Percentiles rank a stretch among this genome's conserved stretches.
phyloP scores from a whole-genome alignment of 2,329 filamentous ascomycete genomes.

The Trichophyton equinum region DNA sequence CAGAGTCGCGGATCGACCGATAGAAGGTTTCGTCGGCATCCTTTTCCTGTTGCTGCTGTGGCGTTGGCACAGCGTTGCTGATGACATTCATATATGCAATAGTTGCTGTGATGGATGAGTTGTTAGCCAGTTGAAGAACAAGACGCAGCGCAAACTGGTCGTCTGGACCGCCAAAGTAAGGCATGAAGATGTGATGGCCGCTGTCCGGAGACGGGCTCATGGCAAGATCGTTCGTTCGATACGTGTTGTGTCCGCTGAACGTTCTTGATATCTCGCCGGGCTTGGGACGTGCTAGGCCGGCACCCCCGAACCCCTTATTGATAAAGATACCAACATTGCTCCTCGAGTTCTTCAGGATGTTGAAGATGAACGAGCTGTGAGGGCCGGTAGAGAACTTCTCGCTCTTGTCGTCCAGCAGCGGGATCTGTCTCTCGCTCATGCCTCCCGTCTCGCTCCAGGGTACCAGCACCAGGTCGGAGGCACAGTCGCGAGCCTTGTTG shows the following conservation, averaged over 20 bases:
- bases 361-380: constrained; percentile 63
- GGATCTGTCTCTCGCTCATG: constrained; percentile 51
- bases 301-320: constrained; percentile 52
- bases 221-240: constrained; percentile 45
- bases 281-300: constrained; percentile 19
- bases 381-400: constrained; percentile 46
- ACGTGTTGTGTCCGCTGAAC: constrained; percentile 47
- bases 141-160: constrained; percentile 68
- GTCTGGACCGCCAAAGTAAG: constrained; percentile 74
- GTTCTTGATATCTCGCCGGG: constrained; percentile 32
- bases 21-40: constrained; percentile 46
- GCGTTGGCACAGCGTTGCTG: constrained; percentile 4
- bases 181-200: constrained; percentile 72
- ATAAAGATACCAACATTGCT: constrained; percentile 69
- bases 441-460: constrained; percentile 81
- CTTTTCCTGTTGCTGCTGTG: constrained; percentile 6
- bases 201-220: constrained; percentile 51
- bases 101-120: constrained; percentile 64
- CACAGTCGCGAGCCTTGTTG: constrained; percentile 55
- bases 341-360: constrained; percentile 49
- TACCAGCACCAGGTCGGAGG: constrained; percentile 63
- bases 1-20: constrained; percentile 42
- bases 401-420: constrained; percentile 40
- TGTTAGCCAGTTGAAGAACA: constrained; percentile 71
- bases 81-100: constrained; percentile 49